phyloP scores from a whole-genome alignment of 768 basidiomycete species.

The Mycena floridula region DNA sequence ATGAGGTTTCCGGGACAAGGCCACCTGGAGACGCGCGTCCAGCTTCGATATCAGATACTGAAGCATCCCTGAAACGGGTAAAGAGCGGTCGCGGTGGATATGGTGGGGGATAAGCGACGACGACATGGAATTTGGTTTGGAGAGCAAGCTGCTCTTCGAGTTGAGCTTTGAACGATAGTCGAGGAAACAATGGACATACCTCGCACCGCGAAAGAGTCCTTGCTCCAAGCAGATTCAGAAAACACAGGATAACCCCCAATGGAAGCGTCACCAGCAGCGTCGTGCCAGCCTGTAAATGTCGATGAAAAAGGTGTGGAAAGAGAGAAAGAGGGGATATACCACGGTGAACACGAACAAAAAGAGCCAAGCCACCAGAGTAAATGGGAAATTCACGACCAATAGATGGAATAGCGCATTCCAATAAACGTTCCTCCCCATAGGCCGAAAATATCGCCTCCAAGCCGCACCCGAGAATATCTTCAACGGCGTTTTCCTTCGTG shows the following conservation, averaged over 20 bases:
- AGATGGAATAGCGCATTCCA: constrained; percentile 66
- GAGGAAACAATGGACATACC: constrained; percentile 28
- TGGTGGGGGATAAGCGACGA: constrained; percentile 55
- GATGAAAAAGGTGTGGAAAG: background rate
- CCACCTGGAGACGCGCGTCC: constrained; percentile 30
- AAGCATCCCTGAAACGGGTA: constrained; percentile 50
- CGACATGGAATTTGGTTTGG: constrained; percentile 65
- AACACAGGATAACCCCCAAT: constrained; percentile 71
- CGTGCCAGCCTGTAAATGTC: constrained; percentile 55
- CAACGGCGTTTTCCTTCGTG: constrained; percentile 10
- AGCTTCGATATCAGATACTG: constrained; percentile 41
- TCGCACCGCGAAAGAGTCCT: constrained; percentile 67
- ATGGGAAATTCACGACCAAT: constrained; percentile 71
- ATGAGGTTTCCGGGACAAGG: constrained; percentile 55
- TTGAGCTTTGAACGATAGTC: background rate
- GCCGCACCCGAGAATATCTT: constrained; percentile 17
- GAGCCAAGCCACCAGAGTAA: constrained; percentile 70
- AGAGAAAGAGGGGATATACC: constrained; percentile 36
- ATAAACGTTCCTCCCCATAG: constrained; percentile 50
- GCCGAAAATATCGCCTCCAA: constrained; percentile 62
- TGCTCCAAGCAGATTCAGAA: constrained; percentile 71
- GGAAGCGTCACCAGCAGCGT: constrained; percentile 76
- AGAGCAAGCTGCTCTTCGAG: constrained; percentile 47
- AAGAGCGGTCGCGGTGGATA: constrained; percentile 73
- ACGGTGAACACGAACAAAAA: constrained; percentile 78